Evolutionary conservation across 1,284 basidiomycete species (phyloP).

Genomic region (Ustilago loliicola): DNA sequence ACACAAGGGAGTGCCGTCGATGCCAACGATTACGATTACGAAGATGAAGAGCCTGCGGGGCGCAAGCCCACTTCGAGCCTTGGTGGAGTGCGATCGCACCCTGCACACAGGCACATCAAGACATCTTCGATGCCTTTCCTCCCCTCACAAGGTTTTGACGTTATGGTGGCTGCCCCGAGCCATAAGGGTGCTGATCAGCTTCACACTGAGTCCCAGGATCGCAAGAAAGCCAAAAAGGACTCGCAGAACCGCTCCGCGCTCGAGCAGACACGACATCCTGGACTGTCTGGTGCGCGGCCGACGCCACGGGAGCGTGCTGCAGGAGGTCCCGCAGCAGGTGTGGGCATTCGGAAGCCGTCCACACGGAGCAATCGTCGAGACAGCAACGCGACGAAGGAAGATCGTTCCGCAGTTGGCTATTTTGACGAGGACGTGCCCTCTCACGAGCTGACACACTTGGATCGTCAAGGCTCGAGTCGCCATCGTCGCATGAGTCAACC

Average conservation of each 20-base stretch:
- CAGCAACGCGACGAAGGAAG: constrained; percentile 4
- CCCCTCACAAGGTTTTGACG: constrained; percentile 27
- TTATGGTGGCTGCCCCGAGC: constrained; percentile 17
- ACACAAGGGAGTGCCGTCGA: constrained; percentile 21
- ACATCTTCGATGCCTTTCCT: constrained; percentile 38
- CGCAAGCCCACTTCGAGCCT: background rate
- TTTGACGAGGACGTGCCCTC: constrained; percentile 12
- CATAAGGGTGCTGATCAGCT: constrained; percentile 22
- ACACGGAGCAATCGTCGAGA: constrained; percentile 19
- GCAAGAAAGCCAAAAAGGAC: constrained; percentile 9
- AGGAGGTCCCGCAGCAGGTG: constrained; percentile 36
- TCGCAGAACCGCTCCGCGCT: constrained; percentile 18
- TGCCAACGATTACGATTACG: constrained; percentile 6
- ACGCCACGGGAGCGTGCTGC: constrained; percentile 26
- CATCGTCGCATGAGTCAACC: constrained; percentile 7
- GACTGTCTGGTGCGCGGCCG: constrained; percentile 28
- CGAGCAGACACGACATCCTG: constrained; percentile 40
- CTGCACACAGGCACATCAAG: constrained; percentile 29
- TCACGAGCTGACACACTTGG: constrained; percentile 13
- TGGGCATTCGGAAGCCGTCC: constrained; percentile 26
- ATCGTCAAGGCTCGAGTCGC: constrained; percentile 15
- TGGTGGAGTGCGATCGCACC: constrained; percentile 5
- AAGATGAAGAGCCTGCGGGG: background rate
- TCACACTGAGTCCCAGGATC: background rate
- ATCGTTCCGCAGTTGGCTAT: constrained; percentile 2